phyloP scores from a whole-genome alignment of 2,329 filamentous ascomycete species.

The Colletotrichum filicis region DNA sequence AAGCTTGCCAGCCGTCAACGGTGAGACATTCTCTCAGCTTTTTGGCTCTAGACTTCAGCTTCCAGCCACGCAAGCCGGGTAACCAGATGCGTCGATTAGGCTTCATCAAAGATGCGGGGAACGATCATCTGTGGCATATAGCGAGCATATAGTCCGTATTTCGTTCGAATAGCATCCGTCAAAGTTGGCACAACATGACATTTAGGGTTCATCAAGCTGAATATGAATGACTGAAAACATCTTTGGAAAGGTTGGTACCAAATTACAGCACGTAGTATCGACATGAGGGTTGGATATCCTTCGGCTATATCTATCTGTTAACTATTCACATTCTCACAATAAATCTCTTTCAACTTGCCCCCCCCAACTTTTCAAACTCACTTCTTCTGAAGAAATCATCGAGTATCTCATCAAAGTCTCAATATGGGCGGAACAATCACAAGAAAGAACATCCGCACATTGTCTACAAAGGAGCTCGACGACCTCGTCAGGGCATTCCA shows the following conservation, averaged over 20 bases:
- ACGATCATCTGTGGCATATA: neutral
- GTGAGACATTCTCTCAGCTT: neutral
- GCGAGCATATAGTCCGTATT: neutral
- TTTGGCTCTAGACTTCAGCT: neutral
- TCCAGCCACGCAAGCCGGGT: neutral
- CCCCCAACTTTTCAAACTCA: too few relatives aligned
- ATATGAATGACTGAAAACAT: neutral
- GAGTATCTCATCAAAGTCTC: neutral
- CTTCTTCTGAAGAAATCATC: too few relatives aligned
- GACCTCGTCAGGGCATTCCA: constrained; percentile 13
- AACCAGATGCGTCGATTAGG: neutral
- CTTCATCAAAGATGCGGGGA: neutral
- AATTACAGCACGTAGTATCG: neutral
- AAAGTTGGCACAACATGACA: too few relatives aligned
- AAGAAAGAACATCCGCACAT: constrained; percentile 1
- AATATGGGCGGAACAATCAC: neutral
- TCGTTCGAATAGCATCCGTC: neutral
- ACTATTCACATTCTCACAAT: neutral
- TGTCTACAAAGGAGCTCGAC: constrained; percentile 1
- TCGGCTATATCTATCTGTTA: neutral
- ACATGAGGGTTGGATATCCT: neutral
- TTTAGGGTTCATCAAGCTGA: neutral
- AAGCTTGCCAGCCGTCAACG: neutral
- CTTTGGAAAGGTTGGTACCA: neutral
- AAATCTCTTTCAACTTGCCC: neutral